Evolutionary conservation across 352 stramenopile species (phyloP), one percentile per base, ranked within the genome.

Genomic region (Phytophthora constricta): DNA sequence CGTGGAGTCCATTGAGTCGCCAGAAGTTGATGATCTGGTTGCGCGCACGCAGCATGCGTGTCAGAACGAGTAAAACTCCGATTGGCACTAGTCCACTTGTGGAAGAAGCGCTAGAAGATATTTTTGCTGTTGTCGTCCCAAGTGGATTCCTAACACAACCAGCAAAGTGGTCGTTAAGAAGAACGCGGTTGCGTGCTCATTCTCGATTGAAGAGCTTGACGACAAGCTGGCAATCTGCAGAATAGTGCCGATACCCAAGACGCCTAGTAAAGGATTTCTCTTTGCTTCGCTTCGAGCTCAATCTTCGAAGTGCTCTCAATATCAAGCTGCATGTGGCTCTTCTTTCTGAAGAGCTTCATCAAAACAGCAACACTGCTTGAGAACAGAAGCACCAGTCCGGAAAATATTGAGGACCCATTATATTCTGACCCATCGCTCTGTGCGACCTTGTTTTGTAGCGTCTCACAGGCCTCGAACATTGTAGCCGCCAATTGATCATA

Each of bases 1-100:
- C 68, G 28, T 66, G 3, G 20, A 96, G 50, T 1, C 57, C 68
- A 46, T 96, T 96, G 5, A 97, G 60, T 25, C 86, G 69, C 3
- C 80, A 87, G 61, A 96, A 96, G 60, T 97, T 97, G 53, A 96
- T 96, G 27, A 97, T 68, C 69, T 96, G 89, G 63, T 93, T 95
- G 39, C 90, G 86, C 48, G 74, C 61, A 14, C 90, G 87, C 16
- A 97, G 62, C 4, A 87, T 48, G n/a, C 90, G 82, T 31, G 82
- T 85, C 20, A 79, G 47, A 13, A 85, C 20, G 3, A 93, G 50
- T 16, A 85, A 62, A 0, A 75, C 19, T 17, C 57, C 47, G 9
- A 90, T 14, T n/a, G 77, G 42, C 9, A 58, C 22, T 9, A 80
- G 26, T 13, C 20, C 13, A 25, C 23, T 42, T 46, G 48, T 28